Evolutionary conservation across 1,139 yeast genomes (phyloP).

Genomic region (Saccharomyces hybrid): DNA sequence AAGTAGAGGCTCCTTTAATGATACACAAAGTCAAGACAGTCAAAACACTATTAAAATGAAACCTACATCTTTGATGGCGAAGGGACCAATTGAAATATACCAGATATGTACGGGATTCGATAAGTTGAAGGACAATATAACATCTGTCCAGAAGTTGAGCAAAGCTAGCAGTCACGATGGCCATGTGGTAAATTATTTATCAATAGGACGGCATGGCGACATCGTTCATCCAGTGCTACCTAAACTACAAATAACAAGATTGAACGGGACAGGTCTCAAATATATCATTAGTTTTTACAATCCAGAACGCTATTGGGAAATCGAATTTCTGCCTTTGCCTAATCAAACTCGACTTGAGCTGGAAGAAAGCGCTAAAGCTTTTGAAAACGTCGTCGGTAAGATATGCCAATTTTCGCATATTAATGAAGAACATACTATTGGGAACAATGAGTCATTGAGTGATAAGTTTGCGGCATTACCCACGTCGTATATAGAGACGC

Average conservation of each 20-base stretch:
- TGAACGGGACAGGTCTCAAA: constrained; percentile 5
- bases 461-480: constrained; percentile 2
- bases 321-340: constrained; percentile 19
- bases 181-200: constrained; percentile 26
- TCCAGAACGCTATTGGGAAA: constrained; percentile 30
- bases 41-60: constrained; percentile 8
- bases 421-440: background rate
- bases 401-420: constrained; percentile 16
- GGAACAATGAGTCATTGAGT: background rate
- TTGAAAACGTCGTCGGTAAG: constrained; percentile 20
- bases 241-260: constrained; percentile 22
- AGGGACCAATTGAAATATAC: constrained; percentile 28
- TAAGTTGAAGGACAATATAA: background rate
- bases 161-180: constrained; percentile 10
- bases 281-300: constrained; percentile 24
- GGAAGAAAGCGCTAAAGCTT: constrained; percentile 8
- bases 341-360: constrained; percentile 3
- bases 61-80: constrained; percentile 18
- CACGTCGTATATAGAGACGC: background rate
- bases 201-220: constrained; percentile 28
- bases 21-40: constrained; percentile 7
- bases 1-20: background rate
- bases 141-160: background rate
- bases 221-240: constrained; percentile 31
- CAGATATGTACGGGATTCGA: constrained; percentile 19